These are phyloP conservation scores for Tetrapisispora iriomotensis DNA, from an alignment of 805 yeast species.

Conservation along the genomic window DNA sequence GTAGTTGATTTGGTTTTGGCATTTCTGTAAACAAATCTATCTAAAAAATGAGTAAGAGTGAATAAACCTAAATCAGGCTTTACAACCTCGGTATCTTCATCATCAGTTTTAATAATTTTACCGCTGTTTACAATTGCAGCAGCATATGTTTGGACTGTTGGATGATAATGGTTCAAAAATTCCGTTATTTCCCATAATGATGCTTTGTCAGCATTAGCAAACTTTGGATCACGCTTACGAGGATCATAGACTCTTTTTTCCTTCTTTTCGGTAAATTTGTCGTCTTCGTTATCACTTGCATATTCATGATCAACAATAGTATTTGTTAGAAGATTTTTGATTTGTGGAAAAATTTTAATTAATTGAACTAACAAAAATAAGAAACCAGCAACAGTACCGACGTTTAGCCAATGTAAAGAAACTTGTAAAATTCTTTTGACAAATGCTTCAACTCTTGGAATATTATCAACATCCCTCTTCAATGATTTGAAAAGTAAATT, in stretches of 20 bases:
- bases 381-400: constrained; percentile 85
- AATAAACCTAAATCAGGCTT: constrained; percentile 89
- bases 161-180: constrained; percentile 78
- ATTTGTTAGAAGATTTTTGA: constrained; percentile 51
- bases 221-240: constrained; percentile 85
- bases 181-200: constrained; percentile 80
- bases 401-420: constrained; percentile 74
- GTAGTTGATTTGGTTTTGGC: constrained; percentile 65
- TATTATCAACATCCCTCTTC: constrained; percentile 51
- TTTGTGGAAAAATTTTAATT: constrained; percentile 51
- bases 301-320: constrained; percentile 43
- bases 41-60: constrained; percentile 83
- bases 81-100: constrained; percentile 22
- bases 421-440: constrained; percentile 84
- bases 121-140: constrained; percentile 44
- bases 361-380: constrained; percentile 63
- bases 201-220: constrained; percentile 72
- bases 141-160: constrained; percentile 80
- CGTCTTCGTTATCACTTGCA: constrained; percentile 38
- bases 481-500: constrained; percentile 77
- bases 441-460: constrained; percentile 70
- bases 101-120: constrained; percentile 29
- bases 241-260: constrained; percentile 51
- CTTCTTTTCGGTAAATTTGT: constrained; percentile 18
- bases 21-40: constrained; percentile 89